A percentile compares a stretch with the other conserved stretches of the same genome.
phyloP scores from a whole-genome alignment of 108 stramenopile species.

The Cyclostephanos invisitatus region DNA sequence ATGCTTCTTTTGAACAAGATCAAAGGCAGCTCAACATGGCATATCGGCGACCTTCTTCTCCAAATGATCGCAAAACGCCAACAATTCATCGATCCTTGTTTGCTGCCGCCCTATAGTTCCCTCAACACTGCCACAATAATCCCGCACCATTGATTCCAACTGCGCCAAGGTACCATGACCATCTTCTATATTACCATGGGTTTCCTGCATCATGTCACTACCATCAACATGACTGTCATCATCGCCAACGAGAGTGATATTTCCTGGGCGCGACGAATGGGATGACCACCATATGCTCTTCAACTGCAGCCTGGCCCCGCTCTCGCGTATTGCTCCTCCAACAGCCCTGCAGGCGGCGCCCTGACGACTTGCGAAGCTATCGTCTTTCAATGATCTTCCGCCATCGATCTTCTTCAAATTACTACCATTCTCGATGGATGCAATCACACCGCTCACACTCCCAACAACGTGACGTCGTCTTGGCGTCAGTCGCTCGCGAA shows the following conservation, averaged over 20 bases:
- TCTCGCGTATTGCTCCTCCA: slow-evolving; percentile 56
- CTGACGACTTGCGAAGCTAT: slow-evolving; percentile 39
- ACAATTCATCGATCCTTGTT: slow-evolving; percentile 63
- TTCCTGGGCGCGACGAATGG: slow-evolving; percentile 9
- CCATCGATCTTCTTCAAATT: background rate
- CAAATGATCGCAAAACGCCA: slow-evolving; percentile 73
- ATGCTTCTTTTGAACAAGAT: too few relatives aligned
- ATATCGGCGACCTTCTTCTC: slow-evolving; percentile 46
- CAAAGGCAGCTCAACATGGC: background rate
- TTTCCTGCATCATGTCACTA: background rate
- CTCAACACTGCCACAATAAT: slow-evolving; percentile 77
- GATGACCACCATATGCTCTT: slow-evolving; percentile 56
- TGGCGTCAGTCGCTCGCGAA: slow-evolving; percentile 31
- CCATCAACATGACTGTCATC: background rate
- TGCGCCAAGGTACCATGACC: slow-evolving; percentile 25
- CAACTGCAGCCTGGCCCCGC: slow-evolving; percentile 65
- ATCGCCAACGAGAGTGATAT: background rate
- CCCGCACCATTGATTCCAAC: slow-evolving; percentile 68
- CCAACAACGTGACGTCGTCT: slow-evolving; percentile 10
- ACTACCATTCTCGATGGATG: background rate
- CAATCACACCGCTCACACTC: slow-evolving; percentile 3
- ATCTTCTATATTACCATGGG: background rate
- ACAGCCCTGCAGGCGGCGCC: slow-evolving; percentile 49
- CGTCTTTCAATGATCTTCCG: slow-evolving; percentile 12
- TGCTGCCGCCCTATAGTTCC: slow-evolving; percentile 61